A percentile compares a stretch with the other conserved stretches of the same genome.
Conservation (phyloP, 441 rosid genomes). For the Gossypium gossypioides region DNA sequence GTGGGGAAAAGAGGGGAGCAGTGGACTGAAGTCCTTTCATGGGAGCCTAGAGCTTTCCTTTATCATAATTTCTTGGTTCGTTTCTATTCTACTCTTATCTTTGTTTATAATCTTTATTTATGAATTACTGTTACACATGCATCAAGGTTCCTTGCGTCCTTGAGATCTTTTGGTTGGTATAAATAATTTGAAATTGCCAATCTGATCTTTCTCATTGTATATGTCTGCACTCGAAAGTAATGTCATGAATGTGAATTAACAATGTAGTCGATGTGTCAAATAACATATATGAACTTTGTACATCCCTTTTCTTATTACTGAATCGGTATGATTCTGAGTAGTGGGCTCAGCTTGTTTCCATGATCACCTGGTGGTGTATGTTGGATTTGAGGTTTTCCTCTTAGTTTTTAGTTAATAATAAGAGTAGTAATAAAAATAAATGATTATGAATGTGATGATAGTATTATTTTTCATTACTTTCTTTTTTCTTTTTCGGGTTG, state of each 20-base stretch:
- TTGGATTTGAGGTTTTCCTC: background rate
- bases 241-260: background rate
- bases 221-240: background rate
- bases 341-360: background rate
- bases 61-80: conserved; percentile 60
- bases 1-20: conserved; percentile 47
- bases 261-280: background rate
- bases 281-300: background rate
- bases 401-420: background rate
- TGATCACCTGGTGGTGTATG: background rate
- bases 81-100: background rate
- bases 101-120: background rate
- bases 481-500: background rate
- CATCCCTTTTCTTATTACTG: background rate
- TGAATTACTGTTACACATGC: background rate
- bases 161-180: background rate
- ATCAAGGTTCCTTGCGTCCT: background rate
- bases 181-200: background rate
- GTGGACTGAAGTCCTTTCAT: conserved; percentile 60
- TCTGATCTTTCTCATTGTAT: background rate
- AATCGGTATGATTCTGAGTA: background rate
- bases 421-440: background rate
- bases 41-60: conserved; percentile 63
- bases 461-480: background rate
- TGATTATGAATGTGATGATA: background rate